phyloP scores from a whole-genome alignment of 2,329 filamentous ascomycete genomes.

The Diaporthe sp. region DNA sequence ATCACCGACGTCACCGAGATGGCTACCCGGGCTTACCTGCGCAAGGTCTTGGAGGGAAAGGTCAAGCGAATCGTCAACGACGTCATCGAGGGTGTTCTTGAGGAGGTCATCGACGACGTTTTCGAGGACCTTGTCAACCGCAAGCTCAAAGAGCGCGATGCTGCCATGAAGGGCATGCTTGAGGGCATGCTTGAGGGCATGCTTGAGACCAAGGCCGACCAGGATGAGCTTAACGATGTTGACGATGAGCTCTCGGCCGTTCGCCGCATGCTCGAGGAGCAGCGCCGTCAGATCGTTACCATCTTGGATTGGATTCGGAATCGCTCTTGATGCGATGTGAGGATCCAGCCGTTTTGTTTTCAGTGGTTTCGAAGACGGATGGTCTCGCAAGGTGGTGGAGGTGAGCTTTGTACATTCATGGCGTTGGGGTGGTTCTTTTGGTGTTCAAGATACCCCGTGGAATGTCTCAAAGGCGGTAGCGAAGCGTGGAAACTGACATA shows the following conservation, averaged over 20 bases:
- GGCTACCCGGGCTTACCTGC: neutral
- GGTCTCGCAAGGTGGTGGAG: neutral
- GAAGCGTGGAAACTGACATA: neutral
- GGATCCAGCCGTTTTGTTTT: neutral
- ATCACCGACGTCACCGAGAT: neutral
- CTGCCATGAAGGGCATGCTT: neutral
- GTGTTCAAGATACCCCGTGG: neutral
- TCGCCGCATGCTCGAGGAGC: neutral
- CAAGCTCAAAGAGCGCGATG: neutral
- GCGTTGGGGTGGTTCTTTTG: neutral
- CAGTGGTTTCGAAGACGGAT: neutral
- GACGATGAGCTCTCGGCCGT: neutral
- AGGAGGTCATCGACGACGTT: neutral
- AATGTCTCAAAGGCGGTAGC: neutral
- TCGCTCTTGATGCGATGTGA: neutral
- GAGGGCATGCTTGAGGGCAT: neutral
- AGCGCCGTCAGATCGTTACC: neutral
- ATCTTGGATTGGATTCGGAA: neutral
- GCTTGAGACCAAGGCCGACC: neutral
- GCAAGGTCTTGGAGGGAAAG: neutral
- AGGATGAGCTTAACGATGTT: neutral
- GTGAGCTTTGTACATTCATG: neutral
- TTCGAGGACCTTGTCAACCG: neutral
- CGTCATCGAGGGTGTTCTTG: neutral
- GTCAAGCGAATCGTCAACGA: neutral